A percentile compares a stretch with the other conserved stretches of the same genome.
phyloP scores from a whole-genome alignment of 331 rosid genomes.

The Rosa hybrid region DNA sequence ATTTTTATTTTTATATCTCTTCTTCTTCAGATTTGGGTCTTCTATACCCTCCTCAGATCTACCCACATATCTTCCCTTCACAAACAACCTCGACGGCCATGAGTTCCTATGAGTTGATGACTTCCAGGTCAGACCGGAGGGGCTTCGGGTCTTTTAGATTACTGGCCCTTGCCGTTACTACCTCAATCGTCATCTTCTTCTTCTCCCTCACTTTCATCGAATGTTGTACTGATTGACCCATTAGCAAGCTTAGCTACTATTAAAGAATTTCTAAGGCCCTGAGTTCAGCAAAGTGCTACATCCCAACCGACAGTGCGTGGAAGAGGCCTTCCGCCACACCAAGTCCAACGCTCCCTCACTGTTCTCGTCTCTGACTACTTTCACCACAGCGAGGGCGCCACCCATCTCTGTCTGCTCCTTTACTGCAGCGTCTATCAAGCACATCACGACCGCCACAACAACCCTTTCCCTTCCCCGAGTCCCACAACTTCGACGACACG shows the following conservation, averaged over 20 bases:
- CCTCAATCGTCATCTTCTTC: no score
- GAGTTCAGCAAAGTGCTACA: constrained; percentile 70
- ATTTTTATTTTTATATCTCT: no score
- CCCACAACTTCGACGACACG: constrained; percentile 30
- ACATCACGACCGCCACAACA: constrained; percentile 23
- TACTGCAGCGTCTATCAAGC: constrained; percentile 27
- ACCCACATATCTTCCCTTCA: no score
- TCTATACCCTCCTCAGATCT: no score
- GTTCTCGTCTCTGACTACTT: constrained; percentile 50
- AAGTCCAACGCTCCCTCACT: constrained; percentile 36
- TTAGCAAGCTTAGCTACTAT: constrained; percentile 92
- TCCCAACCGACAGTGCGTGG: constrained; percentile 44
- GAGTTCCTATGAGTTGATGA: no score
- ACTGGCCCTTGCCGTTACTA: no score
- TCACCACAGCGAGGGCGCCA: constrained; percentile 52
- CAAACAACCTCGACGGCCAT: no score
- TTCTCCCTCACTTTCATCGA: constrained; percentile 46
- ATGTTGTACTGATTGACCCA: constrained; percentile 92
- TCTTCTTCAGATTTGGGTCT: no score
- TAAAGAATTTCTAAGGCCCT: constrained; percentile 97
- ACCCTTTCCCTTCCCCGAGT: constrained; percentile 49
- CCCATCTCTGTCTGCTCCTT: constrained; percentile 47
- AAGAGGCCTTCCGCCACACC: constrained; percentile 40
- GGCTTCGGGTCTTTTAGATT: no score
- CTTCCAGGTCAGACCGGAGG: no score